Evolutionary conservation across 352 stramenopile genomes (phyloP), one percentile per base, ranked within the genome.

Genomic region (Phytophthora rubi): DNA sequence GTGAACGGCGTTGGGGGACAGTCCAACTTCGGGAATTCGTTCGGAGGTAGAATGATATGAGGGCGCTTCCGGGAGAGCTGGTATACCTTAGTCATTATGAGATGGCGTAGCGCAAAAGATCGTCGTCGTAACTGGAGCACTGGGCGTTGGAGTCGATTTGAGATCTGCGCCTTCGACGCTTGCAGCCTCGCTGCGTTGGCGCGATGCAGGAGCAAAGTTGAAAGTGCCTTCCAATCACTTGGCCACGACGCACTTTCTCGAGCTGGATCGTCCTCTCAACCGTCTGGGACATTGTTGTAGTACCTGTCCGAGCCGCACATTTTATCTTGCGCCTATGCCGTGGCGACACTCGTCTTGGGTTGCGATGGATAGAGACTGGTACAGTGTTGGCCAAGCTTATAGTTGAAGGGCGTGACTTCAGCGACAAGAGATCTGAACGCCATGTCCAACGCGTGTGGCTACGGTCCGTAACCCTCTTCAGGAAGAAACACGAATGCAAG

Each of bases 241-340:
- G 35, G 35, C 6, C 30, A 45, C 6, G 64, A 61, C 58, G 57
- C 48, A 65, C 59, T 77, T 77, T 73, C 70, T 77, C 64, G 47
- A 52, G 8, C 15, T 52, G 35, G 35, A 53, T 64, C 28, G 12
- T 16, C 15, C n/a, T 21, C 9, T 49, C 45, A 59, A 65, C 18
- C 16, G 6, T 53, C 42, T 76, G 59, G 54, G 59, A 73, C 69
- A 76, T 63, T 59, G 66, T 32, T 53, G 18, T 54, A 48, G 21
- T 62, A 6, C 37, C 55, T 63, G 33, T n/a, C 35, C 35, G 35
- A 44, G 35, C 45, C 45, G 45, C 45, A 56, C 28, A 53, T 16
- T 45, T 8, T 18, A 10, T 56, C 51, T 21, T 39, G 52, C 42
- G 13, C 35, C 51, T 51, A 49, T 61, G 53, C 53, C 48, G 39